A percentile compares a stretch with the other conserved stretches of the same genome.
Conservation (phyloP, 2,329 filamentous ascomycete species). For the Neonectria faginata region DNA sequence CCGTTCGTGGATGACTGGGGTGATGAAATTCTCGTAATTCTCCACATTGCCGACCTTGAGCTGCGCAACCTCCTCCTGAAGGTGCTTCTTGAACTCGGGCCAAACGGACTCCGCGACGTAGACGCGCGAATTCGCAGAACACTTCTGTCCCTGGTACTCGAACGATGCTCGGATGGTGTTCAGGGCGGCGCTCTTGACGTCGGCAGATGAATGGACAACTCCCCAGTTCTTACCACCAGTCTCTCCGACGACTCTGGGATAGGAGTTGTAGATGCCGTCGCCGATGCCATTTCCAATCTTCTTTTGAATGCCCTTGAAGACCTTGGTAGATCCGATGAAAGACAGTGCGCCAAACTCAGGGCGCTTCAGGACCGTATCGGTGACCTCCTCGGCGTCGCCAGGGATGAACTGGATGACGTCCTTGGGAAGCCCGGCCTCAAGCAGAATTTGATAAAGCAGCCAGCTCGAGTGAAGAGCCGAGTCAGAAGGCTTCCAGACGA, state of each 20-base stretch:
- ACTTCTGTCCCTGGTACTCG: conserved; percentile 39
- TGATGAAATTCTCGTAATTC: conserved; percentile 56
- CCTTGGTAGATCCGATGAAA: conserved; percentile 54
- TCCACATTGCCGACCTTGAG: conserved; percentile 53
- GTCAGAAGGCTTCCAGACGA: conserved; percentile 56
- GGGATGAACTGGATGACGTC: conserved; percentile 55
- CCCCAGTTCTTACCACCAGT: conserved; percentile 67
- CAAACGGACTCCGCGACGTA: conserved; percentile 44
- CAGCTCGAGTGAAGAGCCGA: conserved; percentile 50
- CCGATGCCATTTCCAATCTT: conserved; percentile 49
- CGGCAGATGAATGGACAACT: conserved; percentile 53
- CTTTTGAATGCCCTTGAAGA: conserved; percentile 51
- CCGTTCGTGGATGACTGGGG: conserved; percentile 61
- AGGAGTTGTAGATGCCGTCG: conserved; percentile 48
- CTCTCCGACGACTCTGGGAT: conserved; percentile 62
- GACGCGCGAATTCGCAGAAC: conserved; percentile 33
- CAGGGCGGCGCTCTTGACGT: conserved; percentile 33
- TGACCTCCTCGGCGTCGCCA: conserved; percentile 53
- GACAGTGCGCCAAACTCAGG: conserved; percentile 53
- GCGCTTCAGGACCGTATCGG: conserved; percentile 48
- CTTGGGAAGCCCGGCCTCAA: conserved; percentile 54
- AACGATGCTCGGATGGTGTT: conserved; percentile 34
- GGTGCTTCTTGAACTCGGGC: conserved; percentile 40
- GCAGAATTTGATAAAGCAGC: conserved; percentile 53
- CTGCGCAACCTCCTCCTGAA: conserved; percentile 53